Conservation (phyloP, 192 early-diverging fungal species). For the Backusella macrospora region DNA sequence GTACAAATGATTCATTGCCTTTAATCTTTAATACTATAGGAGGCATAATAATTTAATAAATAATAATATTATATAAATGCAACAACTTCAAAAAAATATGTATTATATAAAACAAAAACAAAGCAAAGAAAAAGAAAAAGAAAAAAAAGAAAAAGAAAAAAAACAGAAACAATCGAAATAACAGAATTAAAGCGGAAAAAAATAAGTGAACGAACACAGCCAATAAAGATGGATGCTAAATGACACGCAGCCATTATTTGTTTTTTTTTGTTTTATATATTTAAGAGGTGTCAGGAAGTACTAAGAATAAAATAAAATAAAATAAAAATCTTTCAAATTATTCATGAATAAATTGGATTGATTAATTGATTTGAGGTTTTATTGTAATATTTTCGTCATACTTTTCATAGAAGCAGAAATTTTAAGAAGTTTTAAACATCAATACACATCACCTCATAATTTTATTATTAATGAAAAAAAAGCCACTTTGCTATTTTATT, state of each 20-base stretch:
- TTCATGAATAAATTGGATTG: no score
- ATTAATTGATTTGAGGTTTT: no score
- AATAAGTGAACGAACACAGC: not conserved
- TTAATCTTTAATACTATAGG: constrained; percentile 71
- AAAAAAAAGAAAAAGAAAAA: not conserved
- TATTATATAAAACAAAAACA: not conserved
- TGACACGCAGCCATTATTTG: not conserved
- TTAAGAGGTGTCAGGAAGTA: not conserved
- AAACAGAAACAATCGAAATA: constrained; percentile 12
- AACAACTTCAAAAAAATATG: no score
- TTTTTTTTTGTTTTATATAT: not conserved
- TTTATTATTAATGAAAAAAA: no score
- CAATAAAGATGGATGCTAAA: not conserved
- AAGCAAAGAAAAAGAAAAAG: not conserved
- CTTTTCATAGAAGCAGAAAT: no score
- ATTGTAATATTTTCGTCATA: no score
- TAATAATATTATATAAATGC: not conserved
- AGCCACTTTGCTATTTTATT: no score
- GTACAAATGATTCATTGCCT: constrained; percentile 69
- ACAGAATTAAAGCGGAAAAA: constrained; percentile 12
- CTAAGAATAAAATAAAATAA: no score
- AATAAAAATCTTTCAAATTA: no score
- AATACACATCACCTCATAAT: no score
- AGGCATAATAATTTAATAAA: constrained; percentile 46
- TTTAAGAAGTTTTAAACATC: no score